Evolutionary conservation across 495 filamentous ascomycete species (phyloP).

Genomic region (Hyaloscypha hepaticicola): DNA sequence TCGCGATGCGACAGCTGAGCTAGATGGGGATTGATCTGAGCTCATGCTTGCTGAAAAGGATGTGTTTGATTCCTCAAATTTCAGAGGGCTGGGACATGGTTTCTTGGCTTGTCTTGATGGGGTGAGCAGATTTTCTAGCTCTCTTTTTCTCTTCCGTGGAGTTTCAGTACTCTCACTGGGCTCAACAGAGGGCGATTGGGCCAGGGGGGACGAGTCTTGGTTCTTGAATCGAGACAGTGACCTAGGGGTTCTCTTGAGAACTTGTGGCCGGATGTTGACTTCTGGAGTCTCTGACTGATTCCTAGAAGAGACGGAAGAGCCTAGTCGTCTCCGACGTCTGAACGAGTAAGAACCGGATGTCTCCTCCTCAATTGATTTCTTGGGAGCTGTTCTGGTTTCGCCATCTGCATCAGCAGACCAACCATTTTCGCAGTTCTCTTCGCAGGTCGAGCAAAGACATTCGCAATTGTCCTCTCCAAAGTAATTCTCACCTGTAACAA

Average conservation of each 20-base stretch:
- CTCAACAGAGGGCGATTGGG: constrained; percentile 14
- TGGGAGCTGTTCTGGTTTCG: constrained; percentile 20
- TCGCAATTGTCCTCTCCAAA: constrained; percentile 95
- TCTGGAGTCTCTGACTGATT: constrained; percentile 32
- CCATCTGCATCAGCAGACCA: constrained; percentile 54
- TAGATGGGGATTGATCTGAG: constrained; percentile 13
- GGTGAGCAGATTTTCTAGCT: constrained; percentile 5
- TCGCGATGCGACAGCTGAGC: constrained; percentile 6
- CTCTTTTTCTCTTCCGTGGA: constrained; percentile 19
- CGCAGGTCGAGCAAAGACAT: constrained; percentile 88
- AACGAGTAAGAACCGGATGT: constrained; percentile 27
- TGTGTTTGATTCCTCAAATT: constrained; percentile 13
- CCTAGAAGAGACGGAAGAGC: constrained; percentile 21
- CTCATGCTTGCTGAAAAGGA: constrained; percentile 13
- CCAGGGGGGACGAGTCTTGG: constrained; percentile 2
- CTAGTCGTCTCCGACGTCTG: constrained; percentile 20
- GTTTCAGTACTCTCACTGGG: constrained; percentile 5
- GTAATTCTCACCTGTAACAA: constrained; percentile 64
- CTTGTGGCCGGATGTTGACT: constrained; percentile 28
- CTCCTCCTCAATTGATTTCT: constrained; percentile 30
- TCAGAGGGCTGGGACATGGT: constrained; percentile 6
- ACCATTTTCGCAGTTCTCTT: constrained; percentile 71
- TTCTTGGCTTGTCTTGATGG: constrained; percentile 13
- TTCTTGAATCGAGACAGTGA: constrained; percentile 26
- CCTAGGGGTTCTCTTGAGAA: constrained; percentile 26